Evolutionary conservation across 345 rosid species (phyloP).

Genomic region (Citrus hindsii): DNA sequence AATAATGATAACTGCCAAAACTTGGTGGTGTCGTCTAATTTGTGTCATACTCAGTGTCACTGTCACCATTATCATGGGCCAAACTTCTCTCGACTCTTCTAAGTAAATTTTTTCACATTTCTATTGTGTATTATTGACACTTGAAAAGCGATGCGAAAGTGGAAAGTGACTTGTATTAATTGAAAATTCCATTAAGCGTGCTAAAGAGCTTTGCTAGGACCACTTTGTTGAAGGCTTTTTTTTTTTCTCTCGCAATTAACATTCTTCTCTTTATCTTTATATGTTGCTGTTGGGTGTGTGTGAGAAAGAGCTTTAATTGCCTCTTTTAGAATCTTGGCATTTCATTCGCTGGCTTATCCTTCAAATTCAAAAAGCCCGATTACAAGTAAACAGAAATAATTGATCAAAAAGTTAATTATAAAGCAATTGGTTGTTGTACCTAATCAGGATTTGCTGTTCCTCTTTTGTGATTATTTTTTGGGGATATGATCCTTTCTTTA

Average conservation of each 20-base stretch:
- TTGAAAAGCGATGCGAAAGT: background rate
- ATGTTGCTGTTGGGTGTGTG: background rate
- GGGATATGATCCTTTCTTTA: background rate
- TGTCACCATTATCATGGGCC: background rate
- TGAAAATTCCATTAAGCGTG: background rate
- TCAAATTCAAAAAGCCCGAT: background rate
- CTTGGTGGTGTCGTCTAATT: background rate
- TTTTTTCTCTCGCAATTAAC: background rate
- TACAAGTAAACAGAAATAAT: background rate
- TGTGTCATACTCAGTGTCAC: background rate
- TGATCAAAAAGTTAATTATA: background rate
- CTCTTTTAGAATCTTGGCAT: background rate
- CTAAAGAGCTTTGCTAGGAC: background rate
- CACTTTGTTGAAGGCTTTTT: background rate
- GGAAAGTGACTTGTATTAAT: background rate
- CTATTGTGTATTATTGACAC: background rate
- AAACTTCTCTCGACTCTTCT: slow-evolving; percentile 11
- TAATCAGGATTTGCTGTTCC: slow-evolving; percentile 6
- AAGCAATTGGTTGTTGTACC: slow-evolving; percentile 14
- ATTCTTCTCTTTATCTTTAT: background rate
- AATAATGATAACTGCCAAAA: background rate
- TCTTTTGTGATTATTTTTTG: background rate
- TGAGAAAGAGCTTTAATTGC: background rate
- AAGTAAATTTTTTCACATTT: background rate
- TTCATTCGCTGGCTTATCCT: background rate